These are phyloP conservation scores for Paramecium tetraurelia DNA, from an alignment of 73 alveolate genomes.

Conservation along the genomic window DNA sequence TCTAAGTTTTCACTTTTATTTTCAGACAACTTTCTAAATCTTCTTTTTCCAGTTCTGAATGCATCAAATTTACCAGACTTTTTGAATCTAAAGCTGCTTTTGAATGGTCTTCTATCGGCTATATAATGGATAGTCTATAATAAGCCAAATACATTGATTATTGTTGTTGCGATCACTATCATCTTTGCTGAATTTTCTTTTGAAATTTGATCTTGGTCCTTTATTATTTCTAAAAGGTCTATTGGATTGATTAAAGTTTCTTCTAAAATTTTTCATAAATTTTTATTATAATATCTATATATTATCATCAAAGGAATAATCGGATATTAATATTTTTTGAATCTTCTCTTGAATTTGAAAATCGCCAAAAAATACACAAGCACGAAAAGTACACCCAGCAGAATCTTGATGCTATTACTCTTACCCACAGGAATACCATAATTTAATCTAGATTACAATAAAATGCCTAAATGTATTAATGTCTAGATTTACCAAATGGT, in stretches of 20 bases:
- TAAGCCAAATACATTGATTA: neutral
- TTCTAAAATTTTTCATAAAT: neutral
- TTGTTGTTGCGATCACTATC: neutral
- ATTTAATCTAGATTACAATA: neutral
- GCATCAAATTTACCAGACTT: neutral
- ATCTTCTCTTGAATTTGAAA: neutral
- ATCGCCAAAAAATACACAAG: neutral
- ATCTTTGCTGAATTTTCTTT: neutral
- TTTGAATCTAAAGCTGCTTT: neutral
- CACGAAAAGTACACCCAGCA: neutral
- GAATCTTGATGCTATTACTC: neutral
- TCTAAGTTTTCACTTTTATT: neutral
- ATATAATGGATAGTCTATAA: neutral
- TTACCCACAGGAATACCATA: neutral
- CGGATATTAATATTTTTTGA: neutral
- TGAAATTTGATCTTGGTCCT: neutral
- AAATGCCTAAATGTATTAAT: neutral
- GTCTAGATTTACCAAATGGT: neutral
- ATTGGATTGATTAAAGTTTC: neutral
- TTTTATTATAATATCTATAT: slow-evolving; percentile 31
- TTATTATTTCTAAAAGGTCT: neutral
- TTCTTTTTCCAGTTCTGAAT: neutral
- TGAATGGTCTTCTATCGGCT: neutral
- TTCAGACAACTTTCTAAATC: neutral
- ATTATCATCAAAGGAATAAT: slow-evolving; percentile 14